Percentiles rank a stretch among this genome's conserved stretches.
phyloP scores from a whole-genome alignment of 257 asterid genomes.

The Anisodus acutangulus region DNA sequence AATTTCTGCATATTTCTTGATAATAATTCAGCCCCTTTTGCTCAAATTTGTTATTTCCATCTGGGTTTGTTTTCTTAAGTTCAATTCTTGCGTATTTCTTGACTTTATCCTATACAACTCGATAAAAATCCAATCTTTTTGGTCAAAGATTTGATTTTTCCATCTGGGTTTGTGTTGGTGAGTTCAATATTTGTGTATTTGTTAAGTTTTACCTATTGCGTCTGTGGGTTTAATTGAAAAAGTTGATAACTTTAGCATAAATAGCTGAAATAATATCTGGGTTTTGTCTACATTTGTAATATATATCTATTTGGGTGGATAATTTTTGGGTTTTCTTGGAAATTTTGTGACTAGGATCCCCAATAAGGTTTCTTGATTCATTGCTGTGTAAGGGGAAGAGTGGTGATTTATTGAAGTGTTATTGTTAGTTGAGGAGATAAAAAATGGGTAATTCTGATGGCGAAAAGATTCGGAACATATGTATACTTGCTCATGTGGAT shows the following conservation, averaged over 20 bases:
- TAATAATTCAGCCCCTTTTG: not conserved
- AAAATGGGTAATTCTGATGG: constrained; percentile 45
- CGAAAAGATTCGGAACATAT: constrained; percentile 62
- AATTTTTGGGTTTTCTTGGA: not conserved
- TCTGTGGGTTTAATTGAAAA: not conserved
- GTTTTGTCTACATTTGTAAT: not conserved
- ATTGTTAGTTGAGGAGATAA: not conserved
- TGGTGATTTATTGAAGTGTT: not conserved
- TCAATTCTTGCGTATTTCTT: no score
- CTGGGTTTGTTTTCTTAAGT: not conserved
- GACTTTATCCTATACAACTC: no score
- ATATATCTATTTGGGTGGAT: not conserved
- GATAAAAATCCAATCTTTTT: no score
- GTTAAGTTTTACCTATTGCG: not conserved
- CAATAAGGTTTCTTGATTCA: not conserved
- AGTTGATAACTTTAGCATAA: not conserved
- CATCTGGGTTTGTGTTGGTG: not conserved
- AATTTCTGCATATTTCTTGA: not conserved
- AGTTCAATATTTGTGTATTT: not conserved
- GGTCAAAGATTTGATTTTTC: not conserved
- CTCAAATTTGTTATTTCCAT: not conserved
- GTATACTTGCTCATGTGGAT: constrained; percentile 98
- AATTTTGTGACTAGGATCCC: not conserved
- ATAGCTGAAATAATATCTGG: not conserved
- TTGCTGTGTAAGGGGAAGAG: no score